Conservation (phyloP, 169 alveolate genomes). For the Plasmodium cynomolgi region DNA sequence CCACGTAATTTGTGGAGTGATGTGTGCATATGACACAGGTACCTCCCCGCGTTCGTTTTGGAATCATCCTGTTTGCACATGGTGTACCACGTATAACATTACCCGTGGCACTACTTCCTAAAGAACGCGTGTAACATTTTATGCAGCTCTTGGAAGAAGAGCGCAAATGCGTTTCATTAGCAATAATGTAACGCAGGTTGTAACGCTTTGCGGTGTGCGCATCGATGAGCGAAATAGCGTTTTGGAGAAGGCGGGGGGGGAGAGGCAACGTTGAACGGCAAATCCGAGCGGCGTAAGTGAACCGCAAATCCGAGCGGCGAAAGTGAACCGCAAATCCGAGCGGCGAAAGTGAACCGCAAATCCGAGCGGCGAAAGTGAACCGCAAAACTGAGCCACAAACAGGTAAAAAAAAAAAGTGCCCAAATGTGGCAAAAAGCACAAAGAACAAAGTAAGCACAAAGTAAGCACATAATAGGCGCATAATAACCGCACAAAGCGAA, state of each 20-base stretch:
- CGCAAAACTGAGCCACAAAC: background rate
- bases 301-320: background rate
- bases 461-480: background rate
- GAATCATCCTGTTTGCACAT: background rate
- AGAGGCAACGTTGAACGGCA: background rate
- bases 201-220: background rate
- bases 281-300: background rate
- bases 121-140: background rate
- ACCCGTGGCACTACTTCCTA: background rate
- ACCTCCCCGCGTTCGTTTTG: background rate
- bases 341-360: too few species aligned
- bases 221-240: background rate
- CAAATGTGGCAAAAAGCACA: background rate
- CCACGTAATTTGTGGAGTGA: background rate
- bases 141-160: background rate
- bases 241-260: background rate
- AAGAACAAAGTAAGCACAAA: background rate
- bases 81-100: background rate
- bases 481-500: background rate
- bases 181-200: background rate
- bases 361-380: background rate
- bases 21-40: background rate
- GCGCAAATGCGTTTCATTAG: background rate
- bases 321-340: too few species aligned
- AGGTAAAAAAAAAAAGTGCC: background rate